Evolutionary conservation across 805 yeast genomes (phyloP), one percentile per base, ranked within the genome.

Genomic region (Suhomyces pyralidae): DNA sequence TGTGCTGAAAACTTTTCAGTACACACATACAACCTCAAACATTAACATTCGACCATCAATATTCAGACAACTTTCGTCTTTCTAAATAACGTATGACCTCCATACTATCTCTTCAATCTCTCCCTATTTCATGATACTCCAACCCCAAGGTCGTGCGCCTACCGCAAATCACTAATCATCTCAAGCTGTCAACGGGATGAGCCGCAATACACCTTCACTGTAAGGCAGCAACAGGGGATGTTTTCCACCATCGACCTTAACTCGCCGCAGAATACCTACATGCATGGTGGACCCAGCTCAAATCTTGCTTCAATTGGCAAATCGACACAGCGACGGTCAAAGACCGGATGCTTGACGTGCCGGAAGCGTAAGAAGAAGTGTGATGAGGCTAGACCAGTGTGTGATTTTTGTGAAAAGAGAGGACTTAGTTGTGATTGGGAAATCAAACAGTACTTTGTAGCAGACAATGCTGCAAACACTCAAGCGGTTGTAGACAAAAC

Each of bases 311-410:
- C 30, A 5, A 42, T 30, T 30, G 46, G 43, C 12, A 40, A 46
- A 22, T 38, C 43, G 12, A 30, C 32, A 15, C 38, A 46, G 32
- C 42, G 49, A 19, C 36, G 58, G 15, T 55, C 58, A 15, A 50
- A 52, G 32, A 44, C 48, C 9, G 60, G 60, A 7, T 57, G 60
- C 30, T 19, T 46, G 38, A 51, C 45, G 2, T 57, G 60, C 32
- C 55, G 60, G 4, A 46, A 32, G 40, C 44, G 59, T 8, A 47
- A 53, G 45, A 54, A 52, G 53, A 57, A 57, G 32, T 57, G 60
- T 32, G 60, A 57, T 19, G 60, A 57, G 34, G 24, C 45, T 2
- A 53, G 50, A 7, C 60, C 60, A 7, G 38, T 24, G 19, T 57
- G 60, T 43, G 28, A 34, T 0, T 52, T 49, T 7, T 57, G 60